Base-by-base conservation (phyloP, 2,329 filamentous ascomycete genomes). In the Sclerotinia minor region DNA sequence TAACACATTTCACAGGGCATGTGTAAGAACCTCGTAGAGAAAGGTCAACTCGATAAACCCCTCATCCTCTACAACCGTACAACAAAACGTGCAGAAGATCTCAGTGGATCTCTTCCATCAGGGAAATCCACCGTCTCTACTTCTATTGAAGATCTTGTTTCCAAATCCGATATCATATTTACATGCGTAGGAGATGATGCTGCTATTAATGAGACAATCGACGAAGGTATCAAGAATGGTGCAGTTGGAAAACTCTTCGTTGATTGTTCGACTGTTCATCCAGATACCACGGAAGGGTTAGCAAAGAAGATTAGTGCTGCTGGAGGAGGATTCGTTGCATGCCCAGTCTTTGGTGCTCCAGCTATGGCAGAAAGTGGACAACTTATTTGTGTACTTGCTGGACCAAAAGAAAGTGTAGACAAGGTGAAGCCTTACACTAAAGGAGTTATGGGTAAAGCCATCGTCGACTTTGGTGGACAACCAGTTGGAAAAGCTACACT, bases 211-310 rank as follows among this genome's bases (percentile, higher is more conserved):
- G 80, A 84, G 5, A 86, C 87, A 26, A 83, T 92, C 69, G 78
- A 83, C 53, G 77, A 82, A 3, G 84, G 89, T 41, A 79, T 92
- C 4, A 74, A 84, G 59, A 76, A 79, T 24, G 80, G 87, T 68
- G 79, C 91, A 24, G 82, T 82, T 38, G 88, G 87, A 70, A 97
- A 96, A 80, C 81, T 95, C 21, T 89, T 97, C 72, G 85, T 96
- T 44, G 93, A 97, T 76, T 94, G 90, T 83, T 95, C 92, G 4
- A 97, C 93, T 35, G 86, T 97, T 47, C 91, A 95, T 78, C 93
- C 94, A 0, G 89, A 94, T 67, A 92, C 91, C 5, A 91, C 91
- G 1, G 85, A 91, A 69, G 82, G 82, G 35, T 79, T 92, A 3
- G 88, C 88, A 35, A 81, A 86, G 72, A 81, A 79, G 35, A 80